Conservation (phyloP, 371 early-diverging fungal genomes). For the Blastocladiella emersonii region DNA sequence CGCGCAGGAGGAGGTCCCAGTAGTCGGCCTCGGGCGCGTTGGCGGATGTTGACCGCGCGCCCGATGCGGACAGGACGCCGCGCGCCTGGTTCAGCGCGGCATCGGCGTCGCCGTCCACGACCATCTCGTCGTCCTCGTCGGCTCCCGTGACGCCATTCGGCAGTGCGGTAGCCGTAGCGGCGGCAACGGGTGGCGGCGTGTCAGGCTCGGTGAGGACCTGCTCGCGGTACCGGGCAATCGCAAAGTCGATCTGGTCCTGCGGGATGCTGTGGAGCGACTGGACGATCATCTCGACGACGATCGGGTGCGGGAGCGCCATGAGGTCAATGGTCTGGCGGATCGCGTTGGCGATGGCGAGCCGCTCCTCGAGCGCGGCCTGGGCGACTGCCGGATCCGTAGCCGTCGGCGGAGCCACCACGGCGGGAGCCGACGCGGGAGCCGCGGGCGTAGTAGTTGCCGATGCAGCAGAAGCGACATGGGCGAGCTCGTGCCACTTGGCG, state of each 20-base stretch:
- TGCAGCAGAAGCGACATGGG: neutral
- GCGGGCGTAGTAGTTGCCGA: neutral
- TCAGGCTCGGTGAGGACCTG: neutral
- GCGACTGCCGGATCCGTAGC: neutral
- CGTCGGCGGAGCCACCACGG: neutral
- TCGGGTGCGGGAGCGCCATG: neutral
- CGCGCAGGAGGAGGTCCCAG: neutral
- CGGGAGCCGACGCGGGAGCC: too few species aligned
- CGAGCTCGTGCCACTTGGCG: neutral
- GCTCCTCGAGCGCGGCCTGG: neutral
- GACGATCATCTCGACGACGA: neutral
- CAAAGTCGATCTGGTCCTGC: neutral
- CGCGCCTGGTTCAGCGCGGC: too few species aligned
- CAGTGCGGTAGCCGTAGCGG: too few species aligned
- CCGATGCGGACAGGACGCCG: too few species aligned
- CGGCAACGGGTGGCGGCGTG: too few species aligned
- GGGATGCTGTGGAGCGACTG: neutral
- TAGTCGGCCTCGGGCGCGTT: too few species aligned
- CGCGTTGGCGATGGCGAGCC: neutral
- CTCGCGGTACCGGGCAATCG: neutral
- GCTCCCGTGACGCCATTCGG: too few species aligned
- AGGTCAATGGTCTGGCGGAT: neutral
- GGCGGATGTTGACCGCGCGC: too few species aligned
- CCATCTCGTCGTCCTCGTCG: too few species aligned
- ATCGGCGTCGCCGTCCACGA: neutral